These are phyloP conservation scores for Infundibulicybe gibba DNA, from an alignment of 768 basidiomycete genomes.

Conservation along the genomic window DNA sequence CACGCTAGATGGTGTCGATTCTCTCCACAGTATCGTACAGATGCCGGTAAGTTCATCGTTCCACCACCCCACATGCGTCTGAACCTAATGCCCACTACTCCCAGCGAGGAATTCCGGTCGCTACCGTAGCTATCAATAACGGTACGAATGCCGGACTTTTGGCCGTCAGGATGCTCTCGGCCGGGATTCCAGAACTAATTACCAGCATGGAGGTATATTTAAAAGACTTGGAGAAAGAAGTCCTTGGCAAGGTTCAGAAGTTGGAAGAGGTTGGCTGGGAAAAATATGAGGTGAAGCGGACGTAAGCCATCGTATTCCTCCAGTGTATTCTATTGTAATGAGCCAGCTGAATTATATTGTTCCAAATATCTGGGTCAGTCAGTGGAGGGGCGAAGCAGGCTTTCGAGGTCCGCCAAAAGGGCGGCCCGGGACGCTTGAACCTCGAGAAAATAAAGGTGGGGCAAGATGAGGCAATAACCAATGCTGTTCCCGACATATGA, in stretches of 20 bases:
- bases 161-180: conserved; percentile 84
- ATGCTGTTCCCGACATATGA: too few relatives aligned
- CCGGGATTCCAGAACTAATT: conserved; percentile 64
- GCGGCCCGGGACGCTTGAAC: too few relatives aligned
- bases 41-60: conserved; percentile 73
- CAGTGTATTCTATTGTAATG: too few relatives aligned
- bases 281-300: conserved; percentile 52
- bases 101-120: conserved; percentile 94
- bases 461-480: too few relatives aligned
- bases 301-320: too few relatives aligned
- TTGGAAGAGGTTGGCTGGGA: conserved; percentile 86
- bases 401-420: too few relatives aligned
- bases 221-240: conserved; percentile 65
- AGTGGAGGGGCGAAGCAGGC: too few relatives aligned
- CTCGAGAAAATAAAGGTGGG: too few relatives aligned
- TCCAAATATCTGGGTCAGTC: too few relatives aligned
- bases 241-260: conserved; percentile 73
- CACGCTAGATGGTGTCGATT: conserved; percentile 91
- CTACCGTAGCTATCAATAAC: conserved; percentile 97
- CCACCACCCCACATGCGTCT: background rate
- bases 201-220: conserved; percentile 74
- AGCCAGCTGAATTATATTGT: too few relatives aligned
- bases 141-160: conserved; percentile 90
- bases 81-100: conserved; percentile 1
- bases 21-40: conserved; percentile 96